A percentile compares a stretch with the other conserved stretches of the same genome.
phyloP scores from a whole-genome alignment of 768 basidiomycete genomes.

The Lyophyllum shimeji region DNA sequence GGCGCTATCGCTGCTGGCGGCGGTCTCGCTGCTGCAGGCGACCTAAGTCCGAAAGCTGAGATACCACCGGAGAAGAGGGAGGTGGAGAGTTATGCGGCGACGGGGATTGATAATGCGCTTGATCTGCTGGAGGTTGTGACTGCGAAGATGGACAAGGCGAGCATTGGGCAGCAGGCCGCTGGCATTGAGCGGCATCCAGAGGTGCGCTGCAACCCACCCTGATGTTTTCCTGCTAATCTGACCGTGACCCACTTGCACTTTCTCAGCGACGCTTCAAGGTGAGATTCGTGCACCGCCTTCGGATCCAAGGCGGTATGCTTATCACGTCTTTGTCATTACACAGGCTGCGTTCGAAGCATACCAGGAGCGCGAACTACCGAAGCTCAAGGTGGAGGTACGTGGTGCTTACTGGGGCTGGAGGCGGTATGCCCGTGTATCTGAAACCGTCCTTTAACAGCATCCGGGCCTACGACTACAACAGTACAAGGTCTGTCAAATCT shows the following conservation, averaged over 20 bases:
- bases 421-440: slow-evolving; percentile 1
- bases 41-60: slow-evolving; percentile 14
- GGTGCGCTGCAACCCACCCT: slow-evolving; percentile 37
- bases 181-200: slow-evolving; percentile 90
- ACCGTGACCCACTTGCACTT: slow-evolving; percentile 11
- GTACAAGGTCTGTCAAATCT: slow-evolving; percentile 56
- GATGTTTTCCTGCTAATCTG: neutral
- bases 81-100: slow-evolving; percentile 74
- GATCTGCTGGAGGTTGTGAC: slow-evolving; percentile 88
- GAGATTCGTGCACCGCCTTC: slow-evolving; percentile 8
- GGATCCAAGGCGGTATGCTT: slow-evolving; percentile 1
- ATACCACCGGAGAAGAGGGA: slow-evolving; percentile 31
- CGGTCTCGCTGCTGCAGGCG: slow-evolving; percentile 28
- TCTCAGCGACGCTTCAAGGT: slow-evolving; percentile 87
- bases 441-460: slow-evolving; percentile 45
- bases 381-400: slow-evolving; percentile 68
- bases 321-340: slow-evolving; percentile 7
- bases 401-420: neutral
- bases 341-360: slow-evolving; percentile 91
- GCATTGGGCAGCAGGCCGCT: slow-evolving; percentile 84
- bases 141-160: slow-evolving; percentile 92
- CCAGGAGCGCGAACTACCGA: slow-evolving; percentile 82
- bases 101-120: slow-evolving; percentile 87
- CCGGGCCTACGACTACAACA: slow-evolving; percentile 91
- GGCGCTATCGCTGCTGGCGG: slow-evolving; percentile 82